Conservation (phyloP, 2,329 filamentous ascomycete species). For the Fusarium nisikadoi region DNA sequence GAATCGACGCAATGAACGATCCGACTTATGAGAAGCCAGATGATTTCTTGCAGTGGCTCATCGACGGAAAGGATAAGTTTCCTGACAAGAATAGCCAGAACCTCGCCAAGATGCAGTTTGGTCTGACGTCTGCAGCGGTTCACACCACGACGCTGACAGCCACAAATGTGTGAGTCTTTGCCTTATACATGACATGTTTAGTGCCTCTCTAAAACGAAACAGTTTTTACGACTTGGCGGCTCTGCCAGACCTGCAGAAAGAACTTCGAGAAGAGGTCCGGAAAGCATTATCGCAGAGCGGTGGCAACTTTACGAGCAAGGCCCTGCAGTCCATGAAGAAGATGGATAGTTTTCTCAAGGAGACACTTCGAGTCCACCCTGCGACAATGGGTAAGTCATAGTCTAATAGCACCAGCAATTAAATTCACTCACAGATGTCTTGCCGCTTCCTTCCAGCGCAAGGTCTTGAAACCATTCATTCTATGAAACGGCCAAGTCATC, state of each 20-base stretch:
- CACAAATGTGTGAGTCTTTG: background rate
- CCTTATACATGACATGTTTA: too few relatives aligned
- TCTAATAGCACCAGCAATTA: accelerated
- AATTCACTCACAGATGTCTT: accelerated
- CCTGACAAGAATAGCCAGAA: background rate
- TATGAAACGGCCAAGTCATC: background rate
- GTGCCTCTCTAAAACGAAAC: background rate
- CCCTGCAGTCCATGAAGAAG: background rate
- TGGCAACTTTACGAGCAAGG: background rate
- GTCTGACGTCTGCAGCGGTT: background rate
- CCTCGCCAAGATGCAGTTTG: background rate
- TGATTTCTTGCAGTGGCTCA: conserved; percentile 3
- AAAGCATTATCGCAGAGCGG: background rate
- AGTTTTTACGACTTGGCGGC: background rate
- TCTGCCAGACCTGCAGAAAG: background rate
- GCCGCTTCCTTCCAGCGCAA: background rate
- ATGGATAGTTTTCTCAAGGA: conserved; percentile 11
- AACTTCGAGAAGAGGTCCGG: background rate
- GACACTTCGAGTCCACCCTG: background rate
- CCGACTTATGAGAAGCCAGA: background rate
- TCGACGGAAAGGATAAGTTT: background rate
- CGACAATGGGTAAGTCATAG: background rate
- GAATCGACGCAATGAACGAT: background rate
- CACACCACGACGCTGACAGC: background rate
- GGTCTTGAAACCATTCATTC: background rate